Percentiles rank a stretch among this genome's conserved stretches.
phyloP scores from a whole-genome alignment of 2,329 filamentous ascomycete genomes.

The Pseudogymnoascus sp. region DNA sequence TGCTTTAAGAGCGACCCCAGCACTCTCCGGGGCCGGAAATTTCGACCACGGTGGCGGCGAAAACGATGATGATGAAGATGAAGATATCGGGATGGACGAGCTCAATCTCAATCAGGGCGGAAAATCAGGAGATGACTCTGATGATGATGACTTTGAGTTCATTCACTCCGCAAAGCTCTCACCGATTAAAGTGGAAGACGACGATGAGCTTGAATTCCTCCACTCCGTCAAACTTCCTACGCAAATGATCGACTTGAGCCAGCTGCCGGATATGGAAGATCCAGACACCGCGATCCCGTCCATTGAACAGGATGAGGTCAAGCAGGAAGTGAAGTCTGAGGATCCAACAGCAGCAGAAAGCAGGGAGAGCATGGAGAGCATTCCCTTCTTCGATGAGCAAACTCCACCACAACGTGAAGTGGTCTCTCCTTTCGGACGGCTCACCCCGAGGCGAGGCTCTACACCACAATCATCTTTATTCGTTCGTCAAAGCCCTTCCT shows the following conservation, averaged over 20 bases:
- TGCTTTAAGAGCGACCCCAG: background rate
- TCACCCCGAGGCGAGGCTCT: background rate
- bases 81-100: background rate
- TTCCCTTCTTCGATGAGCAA: background rate
- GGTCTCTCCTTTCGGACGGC: background rate
- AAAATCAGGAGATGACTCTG: background rate
- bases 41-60: background rate
- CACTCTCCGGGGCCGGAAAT: background rate
- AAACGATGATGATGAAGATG: background rate
- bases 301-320: background rate
- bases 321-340: background rate
- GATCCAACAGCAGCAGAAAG: background rate
- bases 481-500: background rate
- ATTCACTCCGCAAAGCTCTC: background rate
- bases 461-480: background rate
- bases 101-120: background rate
- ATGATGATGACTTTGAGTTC: background rate
- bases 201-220: background rate
- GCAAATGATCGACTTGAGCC: background rate
- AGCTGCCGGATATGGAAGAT: background rate
- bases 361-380: background rate
- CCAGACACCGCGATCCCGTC: background rate
- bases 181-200: background rate
- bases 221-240: background rate
- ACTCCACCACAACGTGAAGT: background rate